Evolutionary conservation across 257 asterid species (phyloP), one percentile per base, ranked within the genome.

Genomic region (Echium plantagineum): DNA sequence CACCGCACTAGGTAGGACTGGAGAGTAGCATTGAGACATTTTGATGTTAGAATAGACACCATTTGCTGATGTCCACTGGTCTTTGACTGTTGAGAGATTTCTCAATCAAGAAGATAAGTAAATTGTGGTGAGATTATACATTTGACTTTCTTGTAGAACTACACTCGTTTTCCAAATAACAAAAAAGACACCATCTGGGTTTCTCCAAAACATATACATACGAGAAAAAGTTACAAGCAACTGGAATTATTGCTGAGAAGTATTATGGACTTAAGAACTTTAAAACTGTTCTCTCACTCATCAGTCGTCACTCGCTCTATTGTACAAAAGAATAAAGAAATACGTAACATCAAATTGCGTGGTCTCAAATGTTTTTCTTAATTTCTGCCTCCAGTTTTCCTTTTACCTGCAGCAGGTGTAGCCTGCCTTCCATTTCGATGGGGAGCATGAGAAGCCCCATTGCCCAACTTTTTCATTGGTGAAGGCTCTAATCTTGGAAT

Each of bases 381-480:
- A 77, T 87, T 90, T 73, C 96, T 87, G 30, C 60, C 69, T 55
- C 77, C 95, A 1, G 75, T 61, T 78, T 87, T 90, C 32, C 93
- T 83, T 65, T 90, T 85, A 32, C 63, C 67, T 69, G 80, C 96
- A 35, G 78, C 54, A 35, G 78, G 52, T 32, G 55, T 28, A 21
- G 68, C 71, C 52, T 71, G 82, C 69, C 83, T 77, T 31, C 87
- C 95, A 60, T 51, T 66, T 70, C 76, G 63, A 55, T 68, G 86
- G 58, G 82, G 73, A 46, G 81, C 60, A 67, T 71, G 90, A 58
- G 74, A 76, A 63, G 56, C 62, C 58, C 80, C 83, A 66, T 63
- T 78, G 55, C 57, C 73, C n/a, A 63, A 65, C 72, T 85, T 91
- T 59, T 83, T 74, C 30, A 85, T 78, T 15, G 90, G 89, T 24